These are phyloP conservation scores for Carex littledalei DNA, from an alignment of 176 grass and related monocot genomes.

Conservation along the genomic window DNA sequence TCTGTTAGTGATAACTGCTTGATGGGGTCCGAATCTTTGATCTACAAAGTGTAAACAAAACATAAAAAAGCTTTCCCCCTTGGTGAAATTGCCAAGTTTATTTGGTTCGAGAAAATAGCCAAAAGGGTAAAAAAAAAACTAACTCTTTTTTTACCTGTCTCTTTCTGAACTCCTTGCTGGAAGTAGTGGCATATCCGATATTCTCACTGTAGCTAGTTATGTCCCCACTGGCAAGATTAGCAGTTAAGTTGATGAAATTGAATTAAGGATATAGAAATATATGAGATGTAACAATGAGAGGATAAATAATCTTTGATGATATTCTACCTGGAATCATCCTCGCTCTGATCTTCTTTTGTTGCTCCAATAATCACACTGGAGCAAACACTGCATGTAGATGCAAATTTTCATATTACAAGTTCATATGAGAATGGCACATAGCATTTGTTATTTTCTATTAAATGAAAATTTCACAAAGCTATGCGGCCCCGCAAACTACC, in stretches of 20 bases:
- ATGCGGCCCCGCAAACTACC: neutral
- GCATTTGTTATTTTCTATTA: neutral
- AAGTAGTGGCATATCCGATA: constrained; percentile 45
- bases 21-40: constrained; percentile 64
- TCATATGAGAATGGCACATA: neutral
- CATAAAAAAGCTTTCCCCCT: neutral
- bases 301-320: neutral
- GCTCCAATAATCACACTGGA: constrained; percentile 81
- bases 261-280: neutral
- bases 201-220: constrained; percentile 68
- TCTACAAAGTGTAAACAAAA: neutral
- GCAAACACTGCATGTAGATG: constrained; percentile 62
- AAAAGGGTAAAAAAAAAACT: neutral
- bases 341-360: constrained; percentile 42
- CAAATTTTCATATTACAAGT: constrained; percentile 9
- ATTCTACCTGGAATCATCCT: constrained; percentile 74
- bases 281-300: neutral
- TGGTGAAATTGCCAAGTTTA: neutral
- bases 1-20: constrained; percentile 77
- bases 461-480: neutral
- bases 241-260: neutral
- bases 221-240: constrained; percentile 62
- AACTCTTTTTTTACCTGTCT: constrained; percentile 47
- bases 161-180: constrained; percentile 71
- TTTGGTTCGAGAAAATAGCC: neutral